Evolutionary conservation across 441 rosid genomes (phyloP), one percentile per base, ranked within the genome.

Genomic region (Pelargonium myrrhifolium): DNA sequence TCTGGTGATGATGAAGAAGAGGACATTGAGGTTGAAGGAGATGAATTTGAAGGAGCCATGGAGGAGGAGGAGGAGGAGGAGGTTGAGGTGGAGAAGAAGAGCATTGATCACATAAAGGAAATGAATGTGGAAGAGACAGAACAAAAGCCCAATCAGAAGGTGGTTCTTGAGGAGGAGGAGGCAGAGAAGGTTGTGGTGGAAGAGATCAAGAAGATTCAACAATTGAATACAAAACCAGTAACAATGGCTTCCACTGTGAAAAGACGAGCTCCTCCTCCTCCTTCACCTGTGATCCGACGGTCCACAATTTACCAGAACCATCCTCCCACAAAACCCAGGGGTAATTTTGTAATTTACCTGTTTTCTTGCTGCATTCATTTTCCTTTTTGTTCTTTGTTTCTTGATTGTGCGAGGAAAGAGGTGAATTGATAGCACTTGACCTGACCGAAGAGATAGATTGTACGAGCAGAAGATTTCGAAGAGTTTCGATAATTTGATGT

Each of bases 61-160:
- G 55, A 17, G 60, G 74, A 35, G 1, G 70, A 11, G 18, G 61
- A 55, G 21, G 61, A 55, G 2, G 71, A 39, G 24, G 82, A 81
- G 49, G 55, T 12, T 51, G 74, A 35, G 1, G 66, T 60, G 61
- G 85, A 82, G 77, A 68, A 11, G 14, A 76, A 82, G 61, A 81
- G 65, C 45, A 6, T 80, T 59, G 91, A 82, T n/a, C n/a, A n/a
- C 49, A 76, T 84, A 21, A 77, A 81, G 76, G 91, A 90, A 65
- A 80, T 87, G 58, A 78, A 79, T 63, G 72, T 70, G 15, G 14
- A 10, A 20, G 61, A 55, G 9, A 11, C 69, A 28, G 83, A 78
- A 59, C 45, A 74, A 47, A 66, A 69, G 69, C 69, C 47, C 11
- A 11, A 14, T 0, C 51, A 67, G 43, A 53, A 68, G 47, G 74